Conservation (phyloP, 176 grass and related monocot genomes). For the Secale cereale region DNA sequence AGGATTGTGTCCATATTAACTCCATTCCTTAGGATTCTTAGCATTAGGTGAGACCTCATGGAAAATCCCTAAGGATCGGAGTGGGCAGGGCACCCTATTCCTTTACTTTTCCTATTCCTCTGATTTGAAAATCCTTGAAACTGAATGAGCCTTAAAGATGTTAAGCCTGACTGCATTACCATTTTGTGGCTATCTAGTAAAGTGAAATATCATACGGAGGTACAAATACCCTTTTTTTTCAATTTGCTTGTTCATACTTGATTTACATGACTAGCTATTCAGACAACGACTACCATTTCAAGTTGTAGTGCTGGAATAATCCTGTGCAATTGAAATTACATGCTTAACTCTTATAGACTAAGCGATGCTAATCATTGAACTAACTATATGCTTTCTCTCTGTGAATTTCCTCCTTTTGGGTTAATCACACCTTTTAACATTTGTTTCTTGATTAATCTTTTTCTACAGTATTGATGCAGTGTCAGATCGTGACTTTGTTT, state of each 20-base stretch:
- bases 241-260: conserved; percentile 3
- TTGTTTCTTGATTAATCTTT: conserved; percentile 11
- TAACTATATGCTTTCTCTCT: neutral
- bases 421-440: neutral
- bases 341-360: neutral
- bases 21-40: too few species aligned
- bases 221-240: neutral
- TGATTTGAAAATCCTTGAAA: neutral
- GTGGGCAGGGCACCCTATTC: neutral
- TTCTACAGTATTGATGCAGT: conserved; percentile 89
- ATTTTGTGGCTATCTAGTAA: neutral
- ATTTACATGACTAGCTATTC: neutral
- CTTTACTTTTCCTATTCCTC: neutral
- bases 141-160: neutral
- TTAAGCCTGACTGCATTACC: neutral
- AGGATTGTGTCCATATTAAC: neutral
- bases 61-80: neutral
- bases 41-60: neutral
- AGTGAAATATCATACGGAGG: neutral
- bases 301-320: neutral
- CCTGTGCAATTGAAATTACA: neutral
- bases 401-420: neutral
- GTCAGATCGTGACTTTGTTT: conserved; percentile 95
- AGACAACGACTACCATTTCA: neutral
- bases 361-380: neutral